Base-by-base conservation (phyloP, 177 flowering plant genomes). In the Tripterygium wilfordii region DNA sequence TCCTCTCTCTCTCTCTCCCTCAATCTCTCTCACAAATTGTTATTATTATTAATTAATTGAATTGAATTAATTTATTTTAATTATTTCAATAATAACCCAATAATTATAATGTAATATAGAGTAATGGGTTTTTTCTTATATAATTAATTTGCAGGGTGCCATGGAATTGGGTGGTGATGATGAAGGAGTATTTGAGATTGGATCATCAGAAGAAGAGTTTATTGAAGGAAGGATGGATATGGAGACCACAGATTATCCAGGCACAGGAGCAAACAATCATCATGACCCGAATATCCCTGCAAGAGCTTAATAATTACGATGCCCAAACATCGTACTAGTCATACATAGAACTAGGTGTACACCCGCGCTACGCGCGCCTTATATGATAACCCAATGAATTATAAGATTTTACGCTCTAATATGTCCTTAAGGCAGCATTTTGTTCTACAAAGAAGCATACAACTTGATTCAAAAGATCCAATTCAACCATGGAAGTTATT, bases 261-360 rank as follows among this genome's bases (percentile, higher is more conserved):
- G 68, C 17, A 55, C 76, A 35, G 82, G 78, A 35, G 70, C 82
- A 38, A 76, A 76, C 59, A 60, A 58, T 15, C 46, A 61, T 58
- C 82, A 76, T 56, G 76, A 70, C 31, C 82, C 82, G 9, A 65
- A 49, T 46, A 26, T 69, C 10, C 74, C 75, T 9, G 65, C 70
- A 49, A 55, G 41, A 49, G 35, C 36, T 46, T 62, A n/a, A 42
- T 7, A 30, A 6, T 7, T 6, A 30, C 33, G 12, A 30, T 30
- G 33, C 8, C 33, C n/a, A n/a, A n/a, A n/a, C n/a, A n/a, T n/a
- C n/a, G n/a, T n/a, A n/a, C n/a, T n/a, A n/a, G n/a, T n/a, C n/a
- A n/a, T n/a, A n/a, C n/a, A n/a, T n/a, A n/a, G n/a, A n/a, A n/a
- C n/a, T n/a, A n/a, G n/a, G n/a, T n/a, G n/a, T n/a, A n/a, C n/a